Conservation (phyloP, 495 filamentous ascomycete species). For the Eremomyces bilateralis region DNA sequence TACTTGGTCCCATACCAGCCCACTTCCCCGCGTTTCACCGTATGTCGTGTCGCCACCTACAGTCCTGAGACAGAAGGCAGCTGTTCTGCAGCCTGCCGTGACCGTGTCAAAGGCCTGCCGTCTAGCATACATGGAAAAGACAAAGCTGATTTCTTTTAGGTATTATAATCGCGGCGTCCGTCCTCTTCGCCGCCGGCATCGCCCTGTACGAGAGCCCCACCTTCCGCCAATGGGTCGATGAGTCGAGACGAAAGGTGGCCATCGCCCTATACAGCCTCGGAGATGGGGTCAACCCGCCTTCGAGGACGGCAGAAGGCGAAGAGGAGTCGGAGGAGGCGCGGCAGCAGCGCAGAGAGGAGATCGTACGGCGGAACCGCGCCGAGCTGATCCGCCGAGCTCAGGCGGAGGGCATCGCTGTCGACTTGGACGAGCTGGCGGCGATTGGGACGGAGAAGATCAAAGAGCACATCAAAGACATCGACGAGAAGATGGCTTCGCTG, state of each 20-base stretch:
- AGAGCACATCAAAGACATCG: not conserved
- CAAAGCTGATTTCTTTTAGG: too few species aligned
- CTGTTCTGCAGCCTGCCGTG: too few species aligned
- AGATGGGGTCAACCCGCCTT: conserved; percentile 34
- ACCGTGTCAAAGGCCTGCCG: too few species aligned
- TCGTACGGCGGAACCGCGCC: conserved; percentile 40
- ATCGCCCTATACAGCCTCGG: conserved; percentile 55
- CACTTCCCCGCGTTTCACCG: too few species aligned
- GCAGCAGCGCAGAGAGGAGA: conserved; percentile 44
- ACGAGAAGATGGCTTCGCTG: not conserved
- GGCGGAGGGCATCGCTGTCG: conserved; percentile 22
- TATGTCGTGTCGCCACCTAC: too few species aligned
- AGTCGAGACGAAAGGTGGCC: conserved; percentile 57
- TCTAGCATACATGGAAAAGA: too few species aligned
- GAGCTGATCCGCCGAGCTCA: conserved; percentile 19
- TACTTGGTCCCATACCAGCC: too few species aligned
- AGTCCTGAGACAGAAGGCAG: too few species aligned
- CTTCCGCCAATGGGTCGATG: conserved; percentile 51
- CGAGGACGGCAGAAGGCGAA: conserved; percentile 29
- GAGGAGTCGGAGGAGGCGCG: conserved; percentile 40
- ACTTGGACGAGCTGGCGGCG: conserved; percentile 16
- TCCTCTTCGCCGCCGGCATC: conserved; percentile 60
- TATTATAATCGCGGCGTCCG: conserved; percentile 52
- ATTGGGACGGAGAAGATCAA: conserved; percentile 8
- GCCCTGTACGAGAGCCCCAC: conserved; percentile 64